Conservation (phyloP, 176 grass and related monocot genomes). For the Pontederia crassipes region DNA sequence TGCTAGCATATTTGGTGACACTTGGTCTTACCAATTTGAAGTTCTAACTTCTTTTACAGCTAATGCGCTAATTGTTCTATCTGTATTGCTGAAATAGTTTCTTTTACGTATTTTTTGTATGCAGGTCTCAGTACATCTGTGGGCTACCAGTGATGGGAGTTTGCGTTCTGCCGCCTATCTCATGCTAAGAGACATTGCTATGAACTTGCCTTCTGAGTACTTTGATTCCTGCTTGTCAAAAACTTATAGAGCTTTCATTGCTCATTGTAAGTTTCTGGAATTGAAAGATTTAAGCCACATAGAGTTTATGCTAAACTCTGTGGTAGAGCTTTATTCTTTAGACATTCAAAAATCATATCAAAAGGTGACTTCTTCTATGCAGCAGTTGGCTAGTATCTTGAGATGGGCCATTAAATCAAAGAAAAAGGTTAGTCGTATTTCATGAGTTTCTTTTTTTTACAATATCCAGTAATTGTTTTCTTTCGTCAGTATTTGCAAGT, state of each 20-base stretch:
- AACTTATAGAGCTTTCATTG: slow-evolving; percentile 63
- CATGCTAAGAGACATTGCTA: slow-evolving; percentile 56
- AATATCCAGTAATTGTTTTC: neutral
- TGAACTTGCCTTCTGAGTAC: slow-evolving; percentile 45
- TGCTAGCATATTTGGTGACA: neutral
- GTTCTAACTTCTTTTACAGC: neutral
- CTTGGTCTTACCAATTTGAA: neutral
- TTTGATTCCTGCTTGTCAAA: slow-evolving; percentile 58
- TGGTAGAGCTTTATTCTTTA: slow-evolving; percentile 72
- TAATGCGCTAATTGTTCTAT: neutral
- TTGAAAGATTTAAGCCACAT: slow-evolving; percentile 45
- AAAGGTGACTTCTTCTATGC: slow-evolving; percentile 46
- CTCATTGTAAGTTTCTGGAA: slow-evolving; percentile 60
- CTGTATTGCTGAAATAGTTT: neutral
- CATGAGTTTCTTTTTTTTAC: neutral
- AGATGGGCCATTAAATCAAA: slow-evolving; percentile 55
- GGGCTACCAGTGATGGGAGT: slow-evolving; percentile 64
- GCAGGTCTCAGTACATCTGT: slow-evolving; percentile 74
- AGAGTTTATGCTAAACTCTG: slow-evolving; percentile 53
- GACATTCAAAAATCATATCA: slow-evolving; percentile 63
- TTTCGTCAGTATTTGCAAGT: too few relatives aligned
- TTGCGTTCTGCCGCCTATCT: slow-evolving; percentile 63
- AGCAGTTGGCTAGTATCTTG: slow-evolving; percentile 56
- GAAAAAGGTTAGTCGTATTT: slow-evolving; percentile 42
- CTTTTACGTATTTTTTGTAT: slow-evolving; percentile 12